Evolutionary conservation across 1,139 yeast genomes (phyloP), one percentile per base, ranked within the genome.

Genomic region (Ogataea hybrid): DNA sequence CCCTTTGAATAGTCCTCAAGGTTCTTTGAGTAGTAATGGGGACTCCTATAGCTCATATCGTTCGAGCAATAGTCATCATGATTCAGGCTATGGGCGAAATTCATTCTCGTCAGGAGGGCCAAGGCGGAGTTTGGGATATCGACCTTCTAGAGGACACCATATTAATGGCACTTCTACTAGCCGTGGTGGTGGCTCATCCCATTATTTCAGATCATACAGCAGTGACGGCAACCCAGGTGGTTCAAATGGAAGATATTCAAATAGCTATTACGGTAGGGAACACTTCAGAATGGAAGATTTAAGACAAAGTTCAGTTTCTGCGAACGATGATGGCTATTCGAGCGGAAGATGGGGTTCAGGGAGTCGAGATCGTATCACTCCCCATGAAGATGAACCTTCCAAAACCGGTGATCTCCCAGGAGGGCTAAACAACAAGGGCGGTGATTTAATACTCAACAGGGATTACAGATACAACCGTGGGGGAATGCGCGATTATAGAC

Each of bases 391-490:
- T 21, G 27, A 38, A n/a, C 40, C 47, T 8, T 29, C 47, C 12
- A 50, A 42, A 16, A 42, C 50, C 2, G 53, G 52, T 9, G 53
- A 49, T 40, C 22, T 46, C 16, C 39, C 46, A 5, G 46, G 50
- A 7, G 51, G 49, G 12, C 36, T 53, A 8, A 39, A 23, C 39
- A 50, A 50, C 36, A 42, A 50, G 32, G 46, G 52, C 6, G 52
- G 54, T 2, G 55, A 51, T 28, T 25, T 49, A 27, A 50, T 51
- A 25, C 37, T 42, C 11, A 36, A 16, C 17, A 43, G 37, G 28
- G 53, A 47, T 8, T 30, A 28, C 25, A 35, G 51, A 28, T 48
- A 39, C 32, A 30, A 39, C 15, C 35, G 50, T 18, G 42, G 45
- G 12, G 33, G 38, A 14, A 27, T 37, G 22, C 42, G 52, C 20